Conservation (phyloP, 83 land plant species). For the Isoetes engelmannii region DNA sequence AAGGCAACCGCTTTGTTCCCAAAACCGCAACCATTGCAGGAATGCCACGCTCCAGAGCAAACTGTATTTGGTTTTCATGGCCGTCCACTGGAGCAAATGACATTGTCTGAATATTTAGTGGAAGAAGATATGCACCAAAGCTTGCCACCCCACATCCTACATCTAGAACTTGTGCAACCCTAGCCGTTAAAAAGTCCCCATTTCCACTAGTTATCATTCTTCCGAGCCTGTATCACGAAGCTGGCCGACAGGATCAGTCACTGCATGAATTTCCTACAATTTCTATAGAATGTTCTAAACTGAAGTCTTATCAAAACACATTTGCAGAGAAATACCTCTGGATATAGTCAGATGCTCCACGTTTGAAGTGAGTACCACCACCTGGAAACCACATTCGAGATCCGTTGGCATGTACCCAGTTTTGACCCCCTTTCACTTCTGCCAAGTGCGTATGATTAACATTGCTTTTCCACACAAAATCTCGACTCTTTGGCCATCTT, state of each 20-base stretch:
- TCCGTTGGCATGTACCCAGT: slow-evolving; percentile 77
- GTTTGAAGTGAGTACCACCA: slow-evolving; percentile 90
- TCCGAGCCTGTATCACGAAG: slow-evolving; percentile 49
- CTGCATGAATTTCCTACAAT: too few species aligned
- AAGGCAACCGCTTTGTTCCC: slow-evolving; percentile 66
- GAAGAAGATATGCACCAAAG: slow-evolving; percentile 67
- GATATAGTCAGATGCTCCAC: slow-evolving; percentile 77
- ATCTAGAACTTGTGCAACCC: slow-evolving; percentile 69
- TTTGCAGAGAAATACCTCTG: slow-evolving; percentile 41
- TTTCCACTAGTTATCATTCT: slow-evolving; percentile 59
- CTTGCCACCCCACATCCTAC: slow-evolving; percentile 91
- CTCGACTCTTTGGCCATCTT: slow-evolving; percentile 70
- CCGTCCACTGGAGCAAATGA: slow-evolving; percentile 90
- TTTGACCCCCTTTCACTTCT: slow-evolving; percentile 87
- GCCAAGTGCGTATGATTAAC: slow-evolving; percentile 79
- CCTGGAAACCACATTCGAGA: slow-evolving; percentile 88
- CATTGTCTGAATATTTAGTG: slow-evolving; percentile 65
- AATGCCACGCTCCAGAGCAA: slow-evolving; percentile 84
- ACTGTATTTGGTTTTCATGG: slow-evolving; percentile 86
- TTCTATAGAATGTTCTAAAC: neutral
- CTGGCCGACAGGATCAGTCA: too few species aligned
- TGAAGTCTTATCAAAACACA: neutral
- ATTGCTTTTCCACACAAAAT: slow-evolving; percentile 75
- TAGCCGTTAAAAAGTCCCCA: slow-evolving; percentile 59
- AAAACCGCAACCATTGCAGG: slow-evolving; percentile 69